These are phyloP conservation scores for Backusella psychrophila DNA, from an alignment of 192 early-diverging fungal species.

Conservation along the genomic window DNA sequence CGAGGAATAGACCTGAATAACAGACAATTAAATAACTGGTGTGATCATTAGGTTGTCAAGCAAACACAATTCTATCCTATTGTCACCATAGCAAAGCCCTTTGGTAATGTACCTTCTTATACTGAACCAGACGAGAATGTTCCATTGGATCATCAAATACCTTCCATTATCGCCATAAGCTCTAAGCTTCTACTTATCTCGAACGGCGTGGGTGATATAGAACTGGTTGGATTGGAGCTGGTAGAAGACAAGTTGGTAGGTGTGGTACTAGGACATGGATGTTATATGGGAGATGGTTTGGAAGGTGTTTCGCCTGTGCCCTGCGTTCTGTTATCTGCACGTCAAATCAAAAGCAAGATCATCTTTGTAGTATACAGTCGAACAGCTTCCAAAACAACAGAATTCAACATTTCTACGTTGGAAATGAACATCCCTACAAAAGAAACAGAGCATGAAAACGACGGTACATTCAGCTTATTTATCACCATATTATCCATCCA, in stretches of 20 bases:
- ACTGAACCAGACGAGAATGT: conserved; percentile 18
- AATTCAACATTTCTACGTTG: conserved; percentile 21
- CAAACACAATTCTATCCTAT: conserved; percentile 4
- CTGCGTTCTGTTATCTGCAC: conserved; percentile 33
- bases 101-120: conserved; percentile 23
- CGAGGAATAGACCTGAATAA: background rate
- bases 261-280: background rate
- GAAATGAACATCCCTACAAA: conserved; percentile 13
- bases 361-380: conserved; percentile 24
- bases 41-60: background rate
- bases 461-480: background rate
- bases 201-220: conserved; percentile 35
- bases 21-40: background rate
- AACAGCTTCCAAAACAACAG: background rate
- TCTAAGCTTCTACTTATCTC: conserved; percentile 24
- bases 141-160: conserved; percentile 21
- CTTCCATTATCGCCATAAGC: conserved; percentile 29
- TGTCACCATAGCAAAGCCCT: conserved; percentile 6
- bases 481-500: conserved; percentile 35
- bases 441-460: background rate
- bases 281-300: conserved; percentile 21
- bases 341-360: conserved; percentile 21
- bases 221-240: conserved; percentile 21
- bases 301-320: conserved; percentile 35
- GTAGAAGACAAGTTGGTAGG: conserved; percentile 5